Conservation (phyloP, 2,329 filamentous ascomycete genomes). For the Xylaria sp. region DNA sequence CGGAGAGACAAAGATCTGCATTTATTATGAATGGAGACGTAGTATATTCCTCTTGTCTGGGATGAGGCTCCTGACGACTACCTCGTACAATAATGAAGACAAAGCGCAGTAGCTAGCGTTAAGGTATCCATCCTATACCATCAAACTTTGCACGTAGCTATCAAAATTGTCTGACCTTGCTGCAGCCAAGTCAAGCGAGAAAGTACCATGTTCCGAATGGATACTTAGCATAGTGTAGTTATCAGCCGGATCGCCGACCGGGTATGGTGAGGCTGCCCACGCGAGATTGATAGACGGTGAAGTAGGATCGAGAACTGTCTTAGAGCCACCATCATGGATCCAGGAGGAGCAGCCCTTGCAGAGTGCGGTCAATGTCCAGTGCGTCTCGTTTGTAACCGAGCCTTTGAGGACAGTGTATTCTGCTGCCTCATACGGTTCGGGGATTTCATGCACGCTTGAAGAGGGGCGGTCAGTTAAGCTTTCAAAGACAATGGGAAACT, state of each 20-base stretch:
- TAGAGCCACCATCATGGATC: conserved; percentile 40
- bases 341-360: conserved; percentile 54
- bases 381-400: conserved; percentile 51
- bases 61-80: background rate
- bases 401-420: conserved; percentile 50
- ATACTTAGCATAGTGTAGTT: conserved; percentile 37
- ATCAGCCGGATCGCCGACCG: conserved; percentile 36
- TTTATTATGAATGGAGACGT: background rate
- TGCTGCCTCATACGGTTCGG: conserved; percentile 48
- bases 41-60: background rate
- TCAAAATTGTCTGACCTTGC: conserved; percentile 38
- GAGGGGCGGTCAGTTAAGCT: conserved; percentile 5
- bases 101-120: background rate
- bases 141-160: conserved; percentile 25
- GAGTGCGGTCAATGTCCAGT: conserved; percentile 54
- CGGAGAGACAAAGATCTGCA: background rate
- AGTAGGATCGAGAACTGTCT: conserved; percentile 33
- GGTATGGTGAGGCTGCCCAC: conserved; percentile 38
- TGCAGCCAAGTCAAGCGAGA: conserved; percentile 34
- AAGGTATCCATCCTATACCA: background rate
- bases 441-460: conserved; percentile 48
- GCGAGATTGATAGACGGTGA: conserved; percentile 38
- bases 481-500: background rate
- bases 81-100: background rate
- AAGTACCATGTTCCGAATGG: conserved; percentile 39